Conservation (phyloP, 495 filamentous ascomycete genomes). For the Aspergillus coremiiformis region DNA sequence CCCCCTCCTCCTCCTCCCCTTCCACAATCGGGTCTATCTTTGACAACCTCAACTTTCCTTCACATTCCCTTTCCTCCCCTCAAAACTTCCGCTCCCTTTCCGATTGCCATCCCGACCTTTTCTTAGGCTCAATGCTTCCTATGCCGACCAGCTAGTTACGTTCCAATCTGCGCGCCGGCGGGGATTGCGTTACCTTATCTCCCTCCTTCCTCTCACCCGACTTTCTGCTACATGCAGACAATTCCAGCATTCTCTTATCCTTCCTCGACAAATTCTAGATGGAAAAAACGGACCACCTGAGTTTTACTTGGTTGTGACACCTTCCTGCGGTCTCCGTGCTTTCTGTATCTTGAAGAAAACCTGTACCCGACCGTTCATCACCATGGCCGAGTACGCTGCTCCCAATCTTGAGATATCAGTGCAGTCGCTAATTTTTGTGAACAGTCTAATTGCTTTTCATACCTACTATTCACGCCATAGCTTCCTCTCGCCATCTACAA, state of each 20-base stretch:
- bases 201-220: conserved; percentile 3
- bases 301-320: conserved; percentile 14
- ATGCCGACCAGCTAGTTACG: conserved; percentile 10
- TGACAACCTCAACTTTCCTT: not conserved
- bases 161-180: conserved; percentile 17
- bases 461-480: conserved; percentile 32
- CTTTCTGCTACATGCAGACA: conserved; percentile 4
- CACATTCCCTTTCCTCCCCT: not conserved
- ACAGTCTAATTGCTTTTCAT: conserved; percentile 41
- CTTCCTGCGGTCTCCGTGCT: conserved; percentile 7
- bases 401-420: not conserved
- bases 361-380: conserved; percentile 16
- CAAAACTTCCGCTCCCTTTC: conserved; percentile 4
- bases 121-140: conserved; percentile 14
- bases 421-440: conserved; percentile 1
- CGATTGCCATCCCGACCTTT: not conserved
- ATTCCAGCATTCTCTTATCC: conserved; percentile 2
- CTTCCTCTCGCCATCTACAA: conserved; percentile 37
- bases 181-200: conserved; percentile 10
- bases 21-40: conserved; percentile 7
- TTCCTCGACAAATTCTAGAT: conserved; percentile 6
- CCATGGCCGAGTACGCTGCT: conserved; percentile 42
- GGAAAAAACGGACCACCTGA: conserved; percentile 3
- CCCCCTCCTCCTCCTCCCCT: conserved; percentile 1
- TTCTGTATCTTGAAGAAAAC: conserved; percentile 1